Evolutionary conservation across 2,329 filamentous ascomycete genomes (phyloP).

Genomic region (Davidsoniella australis): DNA sequence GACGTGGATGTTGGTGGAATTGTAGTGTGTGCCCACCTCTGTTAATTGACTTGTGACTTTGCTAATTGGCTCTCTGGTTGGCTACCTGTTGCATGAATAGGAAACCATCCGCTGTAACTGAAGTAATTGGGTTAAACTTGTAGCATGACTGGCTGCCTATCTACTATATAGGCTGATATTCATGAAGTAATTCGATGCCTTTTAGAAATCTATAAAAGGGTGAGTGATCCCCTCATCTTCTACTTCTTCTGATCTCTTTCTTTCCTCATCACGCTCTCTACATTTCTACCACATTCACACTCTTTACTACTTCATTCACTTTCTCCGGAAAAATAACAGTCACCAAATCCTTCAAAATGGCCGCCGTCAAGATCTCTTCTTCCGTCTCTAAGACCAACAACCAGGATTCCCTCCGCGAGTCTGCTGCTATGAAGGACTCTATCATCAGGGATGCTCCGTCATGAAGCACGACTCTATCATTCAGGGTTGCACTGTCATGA

Average conservation of each 20-base stretch:
- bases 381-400: neutral
- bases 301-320: neutral
- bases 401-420: neutral
- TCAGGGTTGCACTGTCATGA: neutral
- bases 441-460: neutral
- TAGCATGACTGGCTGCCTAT: too few species aligned
- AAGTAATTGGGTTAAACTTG: too few species aligned
- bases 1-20: too few species aligned
- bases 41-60: too few species aligned
- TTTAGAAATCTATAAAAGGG: too few species aligned
- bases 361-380: slow-evolving; percentile 2
- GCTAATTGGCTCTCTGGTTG: too few species aligned
- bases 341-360: slow-evolving; percentile 8
- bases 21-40: too few species aligned
- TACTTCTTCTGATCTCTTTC: neutral
- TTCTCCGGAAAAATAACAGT: neutral
- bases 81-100: too few species aligned
- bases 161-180: too few species aligned
- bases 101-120: too few species aligned
- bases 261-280: slow-evolving; percentile 5
- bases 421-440: neutral
- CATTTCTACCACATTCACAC: neutral
- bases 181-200: too few species aligned
- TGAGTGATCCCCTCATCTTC: neutral
- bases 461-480: neutral